Conservation (phyloP, 78 protist genomes). For the Isochrysis galbana region DNA sequence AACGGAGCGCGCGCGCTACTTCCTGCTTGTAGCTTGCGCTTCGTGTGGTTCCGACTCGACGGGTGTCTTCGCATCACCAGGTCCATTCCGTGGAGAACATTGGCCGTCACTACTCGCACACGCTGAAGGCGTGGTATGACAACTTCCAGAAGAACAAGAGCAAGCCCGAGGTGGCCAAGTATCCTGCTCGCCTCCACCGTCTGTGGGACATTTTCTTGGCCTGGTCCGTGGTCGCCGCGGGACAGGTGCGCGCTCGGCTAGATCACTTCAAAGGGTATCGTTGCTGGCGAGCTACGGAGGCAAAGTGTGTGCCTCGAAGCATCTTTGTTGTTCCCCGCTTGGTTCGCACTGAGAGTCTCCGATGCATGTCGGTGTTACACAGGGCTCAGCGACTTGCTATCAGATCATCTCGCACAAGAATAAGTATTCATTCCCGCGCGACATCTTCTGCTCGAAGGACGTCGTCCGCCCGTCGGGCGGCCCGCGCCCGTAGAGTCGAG, state of each 20-base stretch:
- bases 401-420: conserved; percentile 59
- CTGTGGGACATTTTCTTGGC: conserved; percentile 56
- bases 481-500: too few relatives aligned
- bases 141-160: not conserved
- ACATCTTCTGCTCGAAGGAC: not conserved
- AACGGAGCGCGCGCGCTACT: too few relatives aligned
- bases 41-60: too few relatives aligned
- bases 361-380: too few relatives aligned
- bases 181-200: not conserved
- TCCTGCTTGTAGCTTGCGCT: too few relatives aligned
- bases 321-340: too few relatives aligned
- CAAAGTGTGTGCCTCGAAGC: too few relatives aligned
- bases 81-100: conserved; percentile 52
- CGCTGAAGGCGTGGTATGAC: conserved; percentile 48
- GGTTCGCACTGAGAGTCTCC: too few relatives aligned
- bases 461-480: not conserved
- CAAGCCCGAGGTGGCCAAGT: not conserved
- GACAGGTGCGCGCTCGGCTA: too few relatives aligned
- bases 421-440: conserved; percentile 43
- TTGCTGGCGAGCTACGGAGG: too few relatives aligned
- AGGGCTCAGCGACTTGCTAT: conserved; percentile 58
- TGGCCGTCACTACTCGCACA: conserved; percentile 56
- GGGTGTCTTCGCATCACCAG: too few relatives aligned
- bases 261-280: too few relatives aligned
- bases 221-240: conserved; percentile 54